A percentile compares a stretch with the other conserved stretches of the same genome.
Evolutionary conservation across 2,329 filamentous ascomycete species (phyloP).

Genomic region (Cytospora mali): DNA sequence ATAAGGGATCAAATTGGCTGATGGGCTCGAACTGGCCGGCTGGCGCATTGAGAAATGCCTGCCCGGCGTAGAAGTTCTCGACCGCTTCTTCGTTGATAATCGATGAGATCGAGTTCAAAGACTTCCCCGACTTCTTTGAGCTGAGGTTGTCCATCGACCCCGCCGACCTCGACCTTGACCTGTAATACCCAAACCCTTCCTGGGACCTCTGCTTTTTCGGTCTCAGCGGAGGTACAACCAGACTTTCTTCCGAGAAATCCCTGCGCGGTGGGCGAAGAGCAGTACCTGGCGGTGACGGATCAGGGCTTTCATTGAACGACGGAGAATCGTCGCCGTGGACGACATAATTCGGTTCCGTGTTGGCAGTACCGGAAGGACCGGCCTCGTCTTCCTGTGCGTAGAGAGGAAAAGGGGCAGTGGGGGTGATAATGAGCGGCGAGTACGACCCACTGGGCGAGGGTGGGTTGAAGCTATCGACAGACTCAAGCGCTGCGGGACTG

Average conservation of each 20-base stretch:
- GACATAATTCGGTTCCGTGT: conserved; percentile 56
- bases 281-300: conserved; percentile 40
- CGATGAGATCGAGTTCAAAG: conserved; percentile 59
- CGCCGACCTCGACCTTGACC: conserved; percentile 47
- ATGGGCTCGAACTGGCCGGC: conserved; percentile 27
- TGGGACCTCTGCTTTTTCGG: conserved; percentile 50
- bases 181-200: conserved; percentile 53
- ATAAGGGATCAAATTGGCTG: conserved; percentile 20
- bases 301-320: conserved; percentile 36
- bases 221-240: conserved; percentile 58
- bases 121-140: conserved; percentile 47
- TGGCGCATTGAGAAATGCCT: conserved; percentile 44
- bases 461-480: conserved; percentile 42
- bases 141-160: conserved; percentile 49
- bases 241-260: conserved; percentile 63
- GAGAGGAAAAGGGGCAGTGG: not conserved
- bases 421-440: conserved; percentile 25
- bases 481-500: conserved; percentile 42
- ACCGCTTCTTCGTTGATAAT: conserved; percentile 53
- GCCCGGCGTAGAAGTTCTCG: conserved; percentile 42
- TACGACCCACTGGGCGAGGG: conserved; percentile 24
- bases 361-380: conserved; percentile 42
- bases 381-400: conserved; percentile 31
- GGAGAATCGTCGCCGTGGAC: conserved; percentile 47
- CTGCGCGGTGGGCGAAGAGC: conserved; percentile 40